These are phyloP conservation scores for Priceomyces fermenticarens DNA, from an alignment of 805 yeast species.

Conservation along the genomic window DNA sequence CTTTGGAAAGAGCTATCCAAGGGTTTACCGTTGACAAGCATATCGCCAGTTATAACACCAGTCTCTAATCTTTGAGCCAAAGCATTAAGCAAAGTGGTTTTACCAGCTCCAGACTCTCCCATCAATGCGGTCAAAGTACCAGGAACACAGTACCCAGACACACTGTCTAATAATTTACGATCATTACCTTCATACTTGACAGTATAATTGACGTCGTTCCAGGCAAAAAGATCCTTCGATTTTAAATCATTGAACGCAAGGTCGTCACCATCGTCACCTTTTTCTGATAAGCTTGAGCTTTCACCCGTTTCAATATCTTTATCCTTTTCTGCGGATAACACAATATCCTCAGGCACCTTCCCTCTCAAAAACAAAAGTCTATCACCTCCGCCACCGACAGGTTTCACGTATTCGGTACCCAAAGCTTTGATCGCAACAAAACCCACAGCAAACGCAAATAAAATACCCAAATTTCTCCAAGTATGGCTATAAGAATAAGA, in stretches of 20 bases:
- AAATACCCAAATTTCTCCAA: conserved; percentile 48
- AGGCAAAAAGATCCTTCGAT: conserved; percentile 50
- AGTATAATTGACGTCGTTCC: conserved; percentile 61
- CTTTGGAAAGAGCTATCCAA: conserved; percentile 50
- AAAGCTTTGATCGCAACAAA: conserved; percentile 19
- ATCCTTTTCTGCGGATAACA: conserved; percentile 10
- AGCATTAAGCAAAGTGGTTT: conserved; percentile 53
- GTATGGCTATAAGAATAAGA: conserved; percentile 37
- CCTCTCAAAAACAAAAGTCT: conserved; percentile 26
- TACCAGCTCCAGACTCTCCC: conserved; percentile 69
- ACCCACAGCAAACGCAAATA: conserved; percentile 26
- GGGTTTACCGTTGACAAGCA: conserved; percentile 53
- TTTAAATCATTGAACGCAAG: conserved; percentile 22
- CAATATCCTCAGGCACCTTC: conserved; percentile 16
- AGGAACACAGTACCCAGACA: conserved; percentile 38
- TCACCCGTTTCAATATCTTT: conserved; percentile 10
- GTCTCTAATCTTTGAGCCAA: conserved; percentile 51
- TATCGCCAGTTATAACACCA: conserved; percentile 58
- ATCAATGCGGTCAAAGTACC: conserved; percentile 58
- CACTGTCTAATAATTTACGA: conserved; percentile 35
- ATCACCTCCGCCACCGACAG: conserved; percentile 32
- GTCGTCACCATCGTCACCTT: conserved; percentile 1
- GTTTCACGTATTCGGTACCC: conserved; percentile 25
- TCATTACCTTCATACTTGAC: conserved; percentile 46
- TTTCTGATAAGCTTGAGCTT: conserved; percentile 1